These are phyloP conservation scores for Gossypium trilobum DNA, from an alignment of 441 rosid genomes.

Conservation along the genomic window DNA sequence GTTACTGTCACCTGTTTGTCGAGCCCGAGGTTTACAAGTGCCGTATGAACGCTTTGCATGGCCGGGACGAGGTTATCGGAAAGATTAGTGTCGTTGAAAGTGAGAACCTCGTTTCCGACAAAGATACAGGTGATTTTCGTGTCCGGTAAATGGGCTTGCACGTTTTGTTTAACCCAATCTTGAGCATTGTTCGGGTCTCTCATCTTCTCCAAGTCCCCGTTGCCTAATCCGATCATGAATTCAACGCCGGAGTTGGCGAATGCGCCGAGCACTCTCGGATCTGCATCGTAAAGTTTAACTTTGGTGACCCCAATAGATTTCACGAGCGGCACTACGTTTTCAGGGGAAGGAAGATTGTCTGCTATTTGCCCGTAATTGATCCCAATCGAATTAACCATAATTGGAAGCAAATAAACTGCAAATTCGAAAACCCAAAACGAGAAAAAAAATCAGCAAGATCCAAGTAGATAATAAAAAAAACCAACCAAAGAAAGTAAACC, in stretches of 20 bases:
- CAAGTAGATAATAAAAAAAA: not conserved
- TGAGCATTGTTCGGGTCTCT: slow-evolving; percentile 48
- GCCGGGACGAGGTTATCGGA: slow-evolving; percentile 55
- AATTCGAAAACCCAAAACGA: not conserved
- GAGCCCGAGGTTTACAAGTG: slow-evolving; percentile 49
- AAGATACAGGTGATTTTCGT: slow-evolving; percentile 71
- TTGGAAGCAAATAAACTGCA: not conserved
- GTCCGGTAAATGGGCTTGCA: slow-evolving; percentile 56
- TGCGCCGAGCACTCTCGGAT: slow-evolving; percentile 65
- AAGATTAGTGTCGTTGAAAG: slow-evolving; percentile 61
- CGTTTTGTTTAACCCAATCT: slow-evolving; percentile 62
- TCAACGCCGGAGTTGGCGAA: slow-evolving; percentile 68
- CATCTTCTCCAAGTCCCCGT: slow-evolving; percentile 57
- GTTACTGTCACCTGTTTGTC: slow-evolving; percentile 63
- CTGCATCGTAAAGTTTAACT: slow-evolving; percentile 89
- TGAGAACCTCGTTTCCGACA: slow-evolving; percentile 74
- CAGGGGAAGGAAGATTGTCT: slow-evolving; percentile 68
- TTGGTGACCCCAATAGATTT: slow-evolving; percentile 73
- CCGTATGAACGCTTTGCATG: slow-evolving; percentile 66
- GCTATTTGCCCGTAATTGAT: slow-evolving; percentile 91
- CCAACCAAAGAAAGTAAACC: not conserved
- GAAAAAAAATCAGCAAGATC: not conserved
- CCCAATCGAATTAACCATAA: slow-evolving; percentile 40
- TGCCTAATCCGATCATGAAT: slow-evolving; percentile 72
- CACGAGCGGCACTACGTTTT: slow-evolving; percentile 53